Conservation (phyloP, 441 rosid genomes). For the Gossypium gossypioides region DNA sequence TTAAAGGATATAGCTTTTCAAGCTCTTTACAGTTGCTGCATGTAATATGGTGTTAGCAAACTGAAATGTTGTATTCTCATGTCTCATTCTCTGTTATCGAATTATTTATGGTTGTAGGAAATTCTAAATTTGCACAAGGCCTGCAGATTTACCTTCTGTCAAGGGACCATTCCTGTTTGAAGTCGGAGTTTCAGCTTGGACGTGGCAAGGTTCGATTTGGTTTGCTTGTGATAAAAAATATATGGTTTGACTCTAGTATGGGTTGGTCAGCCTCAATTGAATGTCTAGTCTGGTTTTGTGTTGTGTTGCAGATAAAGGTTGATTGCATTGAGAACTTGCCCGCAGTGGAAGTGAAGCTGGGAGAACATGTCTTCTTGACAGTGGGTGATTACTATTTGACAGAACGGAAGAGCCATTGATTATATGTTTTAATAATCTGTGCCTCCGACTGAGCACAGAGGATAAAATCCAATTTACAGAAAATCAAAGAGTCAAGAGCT, state of each 20-base stretch:
- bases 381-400: conserved; percentile 35
- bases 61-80: not conserved
- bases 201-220: conserved; percentile 53
- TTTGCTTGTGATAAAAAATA: not conserved
- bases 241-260: not conserved
- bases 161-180: conserved; percentile 56
- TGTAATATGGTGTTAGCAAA: not conserved
- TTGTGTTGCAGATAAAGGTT: conserved; percentile 40
- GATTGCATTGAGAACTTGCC: conserved; percentile 58
- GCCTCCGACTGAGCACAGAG: not conserved
- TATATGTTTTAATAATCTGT: not conserved
- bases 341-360: conserved; percentile 35
- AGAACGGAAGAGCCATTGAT: not conserved
- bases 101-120: conserved; percentile 45
- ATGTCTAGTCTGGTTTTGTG: not conserved
- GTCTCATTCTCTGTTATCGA: not conserved
- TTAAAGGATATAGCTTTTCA: not conserved
- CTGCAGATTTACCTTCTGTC: conserved; percentile 62
- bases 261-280: not conserved
- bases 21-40: not conserved
- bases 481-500: not conserved
- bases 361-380: conserved; percentile 53
- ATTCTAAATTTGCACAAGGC: conserved; percentile 37
- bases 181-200: conserved; percentile 65
- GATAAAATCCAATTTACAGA: not conserved